Evolutionary conservation across 345 rosid species (phyloP), one percentile per base, ranked within the genome.

Genomic region (Rhodamnia rubescens): DNA sequence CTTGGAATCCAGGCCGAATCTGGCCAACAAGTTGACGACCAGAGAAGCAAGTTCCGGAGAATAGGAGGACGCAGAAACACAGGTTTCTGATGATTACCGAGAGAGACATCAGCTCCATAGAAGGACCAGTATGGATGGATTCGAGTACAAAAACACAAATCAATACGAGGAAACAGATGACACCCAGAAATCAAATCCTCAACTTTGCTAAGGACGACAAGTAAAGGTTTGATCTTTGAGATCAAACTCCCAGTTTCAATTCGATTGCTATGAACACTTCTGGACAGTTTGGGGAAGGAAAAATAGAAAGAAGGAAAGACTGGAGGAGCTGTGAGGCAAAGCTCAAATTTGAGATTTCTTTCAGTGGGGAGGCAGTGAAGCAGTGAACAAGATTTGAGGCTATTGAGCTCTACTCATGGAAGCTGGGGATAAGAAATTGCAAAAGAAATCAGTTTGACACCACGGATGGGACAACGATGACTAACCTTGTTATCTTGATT

Each of bases 1-100:
- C 89, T 86, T 87, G 83, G 42, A 91, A 92, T 16, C 95, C 93
- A 32, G 94, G 92, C 74, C 83, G 44, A 78, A 93, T 89, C 84
- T 84, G 64, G 29, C 92, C 93, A 81, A 88, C 57, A 61, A 10
- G 54, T 69, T 55, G 91, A 32, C 84, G 20, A 6, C 74, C 69
- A 56, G 56, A 86, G 52, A 81, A 26, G 74, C 88, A 87, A 61
- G 83, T 36, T 53, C 78, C 57, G 27, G 88, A 85, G 55, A 85
- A 84, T 13, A 86, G 52, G 40, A 89, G 85, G 26, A 89, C 54
- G 59, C 69, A 88, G 29, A 91, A 78, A 53, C 85, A 89, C n/a
- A 86, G 82, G 85, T 69, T 82, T 74, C 61, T 51, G 53, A 27
- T 11, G 49, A 53, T 42, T 84, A 18, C 21, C 81, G 87, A 86